Evolutionary conservation across 257 asterid species (phyloP), one percentile per base, ranked within the genome.

Genomic region (Lantana camara): DNA sequence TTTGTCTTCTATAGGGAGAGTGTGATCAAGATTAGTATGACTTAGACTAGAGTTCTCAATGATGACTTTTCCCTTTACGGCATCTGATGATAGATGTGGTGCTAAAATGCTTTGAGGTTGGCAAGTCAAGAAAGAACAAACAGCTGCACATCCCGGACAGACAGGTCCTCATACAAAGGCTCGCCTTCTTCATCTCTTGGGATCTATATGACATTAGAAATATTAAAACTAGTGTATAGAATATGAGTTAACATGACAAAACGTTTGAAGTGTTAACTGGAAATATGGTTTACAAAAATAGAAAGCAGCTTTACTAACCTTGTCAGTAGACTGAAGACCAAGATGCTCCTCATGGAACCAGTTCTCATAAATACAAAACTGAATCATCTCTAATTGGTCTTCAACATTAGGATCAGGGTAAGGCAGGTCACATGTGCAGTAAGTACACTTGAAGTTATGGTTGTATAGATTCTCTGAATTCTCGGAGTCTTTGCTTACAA

Each of bases 311-410:
- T 13, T 21, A 63, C 83, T 63, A 58, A 90, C 99, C 99, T 82
- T 82, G 51, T 84, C 82, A 57, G 81, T 11, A 64, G 85, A 65
- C 64, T 77, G 79, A 55, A 90, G 95, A 34, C 89, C 92, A 21
- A 93, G 84, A 83, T 93, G 99, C 73, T 84, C 95, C 82, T 90
- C 99, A 54, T 93, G 99, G 76, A 87, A 93, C 99, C 99, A 93
- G 75, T 93, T 98, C 84, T 94, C 99, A 51, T 96, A 94, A 45
- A 88, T 80, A 51, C 96, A 90, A 63, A 98, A 94, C 44, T 94
- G 99, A 46, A 91, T 86, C 97, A 90, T 90, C 80, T 94, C 98
- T 20, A 59, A 78, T 75, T 90, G 96, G 45, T 90, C 96, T 77
- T 90, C 99, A 73, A 77, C 93, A 68, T 86, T 82, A 15, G 99